Evolutionary conservation across 495 filamentous ascomycete genomes (phyloP).

Genomic region (Extremus antarcticus): DNA sequence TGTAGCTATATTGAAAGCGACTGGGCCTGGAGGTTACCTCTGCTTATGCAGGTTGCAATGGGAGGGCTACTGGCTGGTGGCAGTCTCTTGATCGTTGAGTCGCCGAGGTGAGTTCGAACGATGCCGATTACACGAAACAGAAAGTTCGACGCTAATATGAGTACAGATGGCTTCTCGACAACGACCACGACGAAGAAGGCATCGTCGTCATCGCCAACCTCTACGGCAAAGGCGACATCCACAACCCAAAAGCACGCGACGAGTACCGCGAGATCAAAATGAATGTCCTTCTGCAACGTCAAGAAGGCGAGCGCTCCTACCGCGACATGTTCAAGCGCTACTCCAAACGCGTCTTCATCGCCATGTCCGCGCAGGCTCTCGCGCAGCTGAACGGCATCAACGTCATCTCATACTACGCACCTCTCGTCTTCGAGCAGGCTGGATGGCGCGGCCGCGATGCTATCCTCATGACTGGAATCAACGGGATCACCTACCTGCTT

Average conservation of each 20-base stretch:
- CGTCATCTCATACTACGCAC: conserved; percentile 98
- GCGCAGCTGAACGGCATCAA: conserved; percentile 98
- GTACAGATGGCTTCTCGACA: conserved; percentile 84
- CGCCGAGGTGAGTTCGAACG: conserved; percentile 58
- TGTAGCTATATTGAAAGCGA: conserved; percentile 81
- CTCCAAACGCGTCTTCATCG: conserved; percentile 84
- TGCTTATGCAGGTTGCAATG: conserved; percentile 92
- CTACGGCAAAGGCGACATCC: conserved; percentile 89
- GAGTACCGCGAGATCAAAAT: conserved; percentile 99
- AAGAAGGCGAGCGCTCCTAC: conserved; percentile 90
- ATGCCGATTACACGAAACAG: conserved; percentile 1
- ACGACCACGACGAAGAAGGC: conserved; percentile 96
- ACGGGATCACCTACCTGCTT: conserved; percentile 79
- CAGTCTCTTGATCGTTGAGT: conserved; percentile 89
- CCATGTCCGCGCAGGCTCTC: conserved; percentile 94
- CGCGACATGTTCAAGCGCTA: conserved; percentile 92
- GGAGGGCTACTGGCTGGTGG: conserved; percentile 72
- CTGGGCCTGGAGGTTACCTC: conserved; percentile 80
- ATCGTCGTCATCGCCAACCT: conserved; percentile 97
- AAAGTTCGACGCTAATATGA: neutral
- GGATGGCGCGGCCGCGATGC: conserved; percentile 85
- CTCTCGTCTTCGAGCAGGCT: conserved; percentile 89
- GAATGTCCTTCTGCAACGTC: conserved; percentile 82
- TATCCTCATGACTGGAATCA: conserved; percentile 95
- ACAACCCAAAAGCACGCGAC: conserved; percentile 77